phyloP scores from a whole-genome alignment of 257 asterid species.

The Solanum arcanum region DNA sequence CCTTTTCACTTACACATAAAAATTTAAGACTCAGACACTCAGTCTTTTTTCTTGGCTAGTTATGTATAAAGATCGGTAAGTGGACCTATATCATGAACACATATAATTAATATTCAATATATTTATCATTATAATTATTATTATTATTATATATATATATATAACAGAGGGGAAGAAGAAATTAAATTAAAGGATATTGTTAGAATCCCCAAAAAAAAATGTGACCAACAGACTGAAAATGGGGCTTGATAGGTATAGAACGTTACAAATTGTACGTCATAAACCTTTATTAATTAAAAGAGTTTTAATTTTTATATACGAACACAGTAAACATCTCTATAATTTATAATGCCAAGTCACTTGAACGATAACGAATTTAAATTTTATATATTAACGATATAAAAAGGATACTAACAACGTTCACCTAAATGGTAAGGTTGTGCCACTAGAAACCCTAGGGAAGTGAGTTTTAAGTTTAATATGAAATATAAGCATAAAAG shows the following conservation, averaged over 20 bases:
- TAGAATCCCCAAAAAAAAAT: background rate
- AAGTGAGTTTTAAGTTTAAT: background rate
- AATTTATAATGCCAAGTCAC: background rate
- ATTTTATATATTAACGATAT: background rate
- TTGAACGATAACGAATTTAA: background rate
- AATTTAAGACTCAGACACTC: background rate
- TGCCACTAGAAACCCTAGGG: background rate
- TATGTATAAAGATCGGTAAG: background rate
- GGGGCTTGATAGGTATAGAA: background rate
- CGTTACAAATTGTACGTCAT: background rate
- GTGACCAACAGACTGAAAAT: background rate
- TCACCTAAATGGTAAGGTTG: background rate
- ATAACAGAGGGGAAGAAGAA: background rate
- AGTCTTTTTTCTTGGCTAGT: background rate
- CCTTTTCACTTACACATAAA: background rate
- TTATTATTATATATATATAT: background rate
- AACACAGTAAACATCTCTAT: fast-evolving
- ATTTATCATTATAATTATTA: too few species aligned
- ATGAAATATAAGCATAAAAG: too few species aligned
- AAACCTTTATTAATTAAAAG: background rate
- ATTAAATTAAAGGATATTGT: background rate
- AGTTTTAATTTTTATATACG: background rate
- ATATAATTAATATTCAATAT: background rate
- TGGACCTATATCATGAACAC: background rate
- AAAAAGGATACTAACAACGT: fast-evolving